phyloP scores from a whole-genome alignment of 176 grass and related monocot genomes.

The Triticum urartu region DNA sequence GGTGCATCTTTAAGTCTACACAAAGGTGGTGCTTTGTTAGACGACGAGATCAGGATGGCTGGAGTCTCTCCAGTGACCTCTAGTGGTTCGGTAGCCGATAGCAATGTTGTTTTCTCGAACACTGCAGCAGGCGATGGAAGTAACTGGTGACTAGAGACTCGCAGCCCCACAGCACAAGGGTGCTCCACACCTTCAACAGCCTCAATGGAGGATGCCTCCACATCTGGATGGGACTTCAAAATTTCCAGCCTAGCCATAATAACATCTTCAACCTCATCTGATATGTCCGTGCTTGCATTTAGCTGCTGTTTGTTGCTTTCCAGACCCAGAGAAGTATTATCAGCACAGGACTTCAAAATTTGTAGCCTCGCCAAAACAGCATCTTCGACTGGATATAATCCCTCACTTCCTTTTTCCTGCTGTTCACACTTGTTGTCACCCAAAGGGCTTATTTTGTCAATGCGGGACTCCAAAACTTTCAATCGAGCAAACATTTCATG shows the following conservation, averaged over 20 bases:
- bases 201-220: background rate
- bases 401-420: conserved; percentile 35
- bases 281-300: background rate
- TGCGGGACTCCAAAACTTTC: conserved; percentile 35
- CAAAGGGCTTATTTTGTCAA: background rate
- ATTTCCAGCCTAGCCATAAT: conserved; percentile 36
- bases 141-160: background rate
- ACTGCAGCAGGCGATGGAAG: background rate
- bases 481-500: conserved; percentile 36
- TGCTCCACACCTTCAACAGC: background rate
- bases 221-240: conserved; percentile 37
- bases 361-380: conserved; percentile 47
- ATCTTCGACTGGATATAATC: conserved; percentile 30
- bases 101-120: background rate
- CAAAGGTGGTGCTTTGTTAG: background rate
- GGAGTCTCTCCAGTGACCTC: background rate
- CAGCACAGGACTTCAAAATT: conserved; percentile 39
- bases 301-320: conserved; percentile 21
- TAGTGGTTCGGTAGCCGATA: no score
- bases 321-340: conserved; percentile 19
- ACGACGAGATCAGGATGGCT: background rate
- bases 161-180: background rate
- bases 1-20: background rate
- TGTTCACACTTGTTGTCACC: background rate
- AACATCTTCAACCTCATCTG: conserved; percentile 27